These are phyloP conservation scores for Dactylellina leptospora DNA, from an alignment of 2,329 filamentous ascomycete species.

Conservation along the genomic window DNA sequence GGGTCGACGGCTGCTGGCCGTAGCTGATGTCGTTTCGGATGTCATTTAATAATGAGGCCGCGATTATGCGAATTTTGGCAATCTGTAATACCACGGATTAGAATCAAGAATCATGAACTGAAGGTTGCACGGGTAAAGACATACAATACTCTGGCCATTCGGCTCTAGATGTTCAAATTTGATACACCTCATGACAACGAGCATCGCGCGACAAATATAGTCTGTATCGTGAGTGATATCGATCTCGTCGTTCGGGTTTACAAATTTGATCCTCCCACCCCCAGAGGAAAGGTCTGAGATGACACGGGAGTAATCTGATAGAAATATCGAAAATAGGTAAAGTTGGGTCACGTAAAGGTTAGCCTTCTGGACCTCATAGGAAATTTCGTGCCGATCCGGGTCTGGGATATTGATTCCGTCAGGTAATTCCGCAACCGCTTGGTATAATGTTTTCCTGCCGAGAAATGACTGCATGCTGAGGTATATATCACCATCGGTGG, in stretches of 20 bases:
- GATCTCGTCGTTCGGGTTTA: constrained; percentile 47
- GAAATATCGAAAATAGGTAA: constrained; percentile 47
- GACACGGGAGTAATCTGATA: constrained; percentile 50
- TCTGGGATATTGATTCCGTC: constrained; percentile 52
- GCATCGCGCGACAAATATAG: constrained; percentile 52
- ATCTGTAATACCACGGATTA: constrained; percentile 23
- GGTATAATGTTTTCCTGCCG: constrained; percentile 46
- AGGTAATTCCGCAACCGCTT: constrained; percentile 40
- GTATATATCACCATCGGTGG: constrained; percentile 50
- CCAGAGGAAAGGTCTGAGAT: constrained; percentile 28
- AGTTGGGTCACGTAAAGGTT: constrained; percentile 52
- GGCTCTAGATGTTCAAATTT: constrained; percentile 51
- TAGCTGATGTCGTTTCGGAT: constrained; percentile 50
- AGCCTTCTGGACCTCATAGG: constrained; percentile 50
- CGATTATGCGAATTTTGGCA: constrained; percentile 52
- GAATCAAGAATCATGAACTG: not conserved
- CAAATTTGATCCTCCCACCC: constrained; percentile 40
- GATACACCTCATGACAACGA: constrained; percentile 49
- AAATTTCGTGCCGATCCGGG: constrained; percentile 48
- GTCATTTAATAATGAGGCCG: constrained; percentile 46
- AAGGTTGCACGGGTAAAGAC: not conserved
- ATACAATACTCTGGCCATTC: constrained; percentile 53
- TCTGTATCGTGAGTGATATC: constrained; percentile 49
- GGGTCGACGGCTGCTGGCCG: constrained; percentile 49
- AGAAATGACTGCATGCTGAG: constrained; percentile 52